These are phyloP conservation scores for Simplicillium sp. DNA, from an alignment of 2,329 filamentous ascomycete species.

Conservation along the genomic window DNA sequence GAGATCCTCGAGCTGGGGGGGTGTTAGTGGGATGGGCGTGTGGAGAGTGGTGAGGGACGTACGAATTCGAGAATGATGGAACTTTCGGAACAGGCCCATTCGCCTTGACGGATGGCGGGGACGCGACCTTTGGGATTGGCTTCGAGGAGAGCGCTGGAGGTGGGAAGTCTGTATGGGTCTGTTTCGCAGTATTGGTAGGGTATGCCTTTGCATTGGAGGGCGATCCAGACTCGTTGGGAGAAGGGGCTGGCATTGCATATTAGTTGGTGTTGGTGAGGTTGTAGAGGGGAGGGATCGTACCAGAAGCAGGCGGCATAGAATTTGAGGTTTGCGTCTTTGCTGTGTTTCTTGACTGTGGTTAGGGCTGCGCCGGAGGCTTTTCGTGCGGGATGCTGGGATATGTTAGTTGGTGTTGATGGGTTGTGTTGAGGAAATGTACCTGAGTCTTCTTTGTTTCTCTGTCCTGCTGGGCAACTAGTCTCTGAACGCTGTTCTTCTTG, in stretches of 20 bases:
- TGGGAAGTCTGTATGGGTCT: conserved; percentile 66
- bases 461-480: conserved; percentile 53
- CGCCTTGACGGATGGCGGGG: conserved; percentile 65
- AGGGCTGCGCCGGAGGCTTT: conserved; percentile 64
- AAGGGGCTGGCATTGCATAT: conserved; percentile 50
- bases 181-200: conserved; percentile 81
- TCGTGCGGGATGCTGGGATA: conserved; percentile 56
- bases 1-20: conserved; percentile 60
- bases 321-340: conserved; percentile 62
- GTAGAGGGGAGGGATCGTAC: conserved; percentile 35
- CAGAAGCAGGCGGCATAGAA: conserved; percentile 80
- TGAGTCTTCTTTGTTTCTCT: conserved; percentile 52
- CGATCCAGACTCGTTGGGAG: conserved; percentile 83
- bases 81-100: conserved; percentile 78
- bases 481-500: conserved; percentile 70
- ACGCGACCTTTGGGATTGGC: conserved; percentile 69
- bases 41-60: conserved; percentile 15
- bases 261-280: conserved; percentile 6
- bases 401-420: background rate
- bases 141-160: conserved; percentile 48
- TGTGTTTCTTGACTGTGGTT: conserved; percentile 59
- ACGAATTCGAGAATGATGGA: conserved; percentile 80
- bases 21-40: no score
- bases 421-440: conserved; percentile 8
- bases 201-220: conserved; percentile 68